A percentile compares a stretch with the other conserved stretches of the same genome.
These are phyloP conservation scores for Emericellopsis terricola DNA, from an alignment of 495 filamentous ascomycete species.

Conservation along the genomic window DNA sequence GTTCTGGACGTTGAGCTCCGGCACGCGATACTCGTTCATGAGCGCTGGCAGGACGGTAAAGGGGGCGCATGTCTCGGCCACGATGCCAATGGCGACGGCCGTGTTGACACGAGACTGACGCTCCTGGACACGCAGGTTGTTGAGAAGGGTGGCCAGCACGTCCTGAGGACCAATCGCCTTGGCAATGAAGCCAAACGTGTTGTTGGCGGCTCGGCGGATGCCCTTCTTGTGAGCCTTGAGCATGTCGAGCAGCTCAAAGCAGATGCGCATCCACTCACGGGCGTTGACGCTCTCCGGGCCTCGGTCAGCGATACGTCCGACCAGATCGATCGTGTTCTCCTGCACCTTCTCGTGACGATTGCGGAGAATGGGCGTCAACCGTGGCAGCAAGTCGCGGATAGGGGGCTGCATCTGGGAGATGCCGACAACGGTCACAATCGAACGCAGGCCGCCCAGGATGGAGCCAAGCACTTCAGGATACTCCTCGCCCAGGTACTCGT, in stretches of 20 bases:
- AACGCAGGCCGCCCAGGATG: conserved; percentile 84
- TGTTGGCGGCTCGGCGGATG: conserved; percentile 95
- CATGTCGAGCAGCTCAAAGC: conserved; percentile 98
- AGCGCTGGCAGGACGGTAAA: conserved; percentile 97
- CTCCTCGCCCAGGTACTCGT: conserved; percentile 97
- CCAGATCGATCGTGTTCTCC: conserved; percentile 98
- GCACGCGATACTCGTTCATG: conserved; percentile 99
- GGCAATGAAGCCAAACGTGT: conserved; percentile 99
- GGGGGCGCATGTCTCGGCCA: conserved; percentile 98
- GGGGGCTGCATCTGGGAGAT: conserved; percentile 98
- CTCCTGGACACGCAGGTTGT: conserved; percentile 93
- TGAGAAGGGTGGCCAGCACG: conserved; percentile 86
- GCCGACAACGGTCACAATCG: conserved; percentile 95
- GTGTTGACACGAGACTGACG: conserved; percentile 97
- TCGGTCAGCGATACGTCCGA: conserved; percentile 94
- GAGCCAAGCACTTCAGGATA: conserved; percentile 97
- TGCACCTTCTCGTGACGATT: conserved; percentile 99
- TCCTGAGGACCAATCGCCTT: conserved; percentile 98
- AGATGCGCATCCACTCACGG: conserved; percentile 99
- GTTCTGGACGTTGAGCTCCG: conserved; percentile 97
- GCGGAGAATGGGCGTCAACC: conserved; percentile 87
- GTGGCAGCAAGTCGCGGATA: conserved; percentile 91
- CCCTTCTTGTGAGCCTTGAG: conserved; percentile 99
- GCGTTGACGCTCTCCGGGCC: conserved; percentile 92
- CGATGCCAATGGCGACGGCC: conserved; percentile 96